These are phyloP conservation scores for Trebouxia gelatinosa DNA, from an alignment of 163 green algal species.

Conservation along the genomic window DNA sequence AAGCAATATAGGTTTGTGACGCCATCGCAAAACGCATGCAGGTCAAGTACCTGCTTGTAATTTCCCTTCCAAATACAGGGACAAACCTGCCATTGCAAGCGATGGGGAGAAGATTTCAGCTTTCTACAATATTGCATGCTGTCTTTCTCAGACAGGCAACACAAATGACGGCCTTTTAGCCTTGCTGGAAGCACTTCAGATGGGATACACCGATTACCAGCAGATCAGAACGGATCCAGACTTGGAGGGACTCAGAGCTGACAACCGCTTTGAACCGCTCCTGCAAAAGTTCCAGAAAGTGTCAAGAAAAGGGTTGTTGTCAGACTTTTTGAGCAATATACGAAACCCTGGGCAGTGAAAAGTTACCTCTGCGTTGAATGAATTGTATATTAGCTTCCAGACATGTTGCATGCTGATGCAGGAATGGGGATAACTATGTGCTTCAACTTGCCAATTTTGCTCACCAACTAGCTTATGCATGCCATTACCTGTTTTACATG, in stretches of 20 bases:
- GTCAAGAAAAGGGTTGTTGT: conserved; percentile 26
- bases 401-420: too few relatives aligned
- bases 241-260: conserved; percentile 56
- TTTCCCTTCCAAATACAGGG: conserved; percentile 44
- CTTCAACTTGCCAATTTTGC: too few relatives aligned
- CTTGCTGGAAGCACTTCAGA: conserved; percentile 68
- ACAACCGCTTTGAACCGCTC: conserved; percentile 71
- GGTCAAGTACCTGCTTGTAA: too few relatives aligned
- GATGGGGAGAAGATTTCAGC: conserved; percentile 70
- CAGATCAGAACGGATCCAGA: conserved; percentile 76
- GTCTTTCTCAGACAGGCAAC: conserved; percentile 58
- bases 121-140: conserved; percentile 88
- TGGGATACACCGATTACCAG: conserved; percentile 67
- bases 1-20: conserved; percentile 68
- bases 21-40: too few relatives aligned
- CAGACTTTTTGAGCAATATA: conserved; percentile 10
- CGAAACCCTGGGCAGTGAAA: neutral
- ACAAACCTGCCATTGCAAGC: conserved; percentile 72
- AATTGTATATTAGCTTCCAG: too few relatives aligned
- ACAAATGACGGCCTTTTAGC: conserved; percentile 58
- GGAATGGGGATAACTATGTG: too few relatives aligned
- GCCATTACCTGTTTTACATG: too few relatives aligned
- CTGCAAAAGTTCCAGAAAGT: conserved; percentile 50
- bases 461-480: too few relatives aligned
- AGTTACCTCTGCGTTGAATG: too few relatives aligned